Conservation (phyloP, 2,329 filamentous ascomycete genomes). For the Sordariomycetes sp. region DNA sequence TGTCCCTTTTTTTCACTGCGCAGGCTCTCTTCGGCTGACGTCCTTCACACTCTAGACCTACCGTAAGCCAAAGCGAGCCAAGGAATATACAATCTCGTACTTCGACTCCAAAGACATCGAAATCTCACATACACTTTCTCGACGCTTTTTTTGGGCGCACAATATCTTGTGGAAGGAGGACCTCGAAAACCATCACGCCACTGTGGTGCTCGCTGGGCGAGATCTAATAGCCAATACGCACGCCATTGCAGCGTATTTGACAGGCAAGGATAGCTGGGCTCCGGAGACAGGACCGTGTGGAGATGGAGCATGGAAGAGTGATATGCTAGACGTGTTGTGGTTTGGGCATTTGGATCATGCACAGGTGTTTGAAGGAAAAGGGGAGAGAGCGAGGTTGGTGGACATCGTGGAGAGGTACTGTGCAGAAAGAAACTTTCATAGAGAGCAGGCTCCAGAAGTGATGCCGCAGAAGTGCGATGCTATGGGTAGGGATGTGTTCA, state of each 20-base stretch:
- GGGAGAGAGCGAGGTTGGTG: slow-evolving; percentile 20
- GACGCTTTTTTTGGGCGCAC: slow-evolving; percentile 53
- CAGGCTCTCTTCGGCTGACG: slow-evolving; percentile 6
- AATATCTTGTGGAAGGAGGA: slow-evolving; percentile 53
- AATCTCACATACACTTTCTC: slow-evolving; percentile 45
- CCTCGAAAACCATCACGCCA: slow-evolving; percentile 28
- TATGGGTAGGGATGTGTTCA: no score
- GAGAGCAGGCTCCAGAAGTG: no score
- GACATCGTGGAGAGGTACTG: slow-evolving; percentile 12
- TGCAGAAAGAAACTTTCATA: background rate
- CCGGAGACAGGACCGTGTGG: slow-evolving; percentile 7
- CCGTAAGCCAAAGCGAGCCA: slow-evolving; percentile 33
- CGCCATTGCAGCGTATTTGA: slow-evolving; percentile 41
- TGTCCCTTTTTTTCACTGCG: slow-evolving; percentile 1
- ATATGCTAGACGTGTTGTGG: slow-evolving; percentile 41
- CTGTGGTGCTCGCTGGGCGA: slow-evolving; percentile 37
- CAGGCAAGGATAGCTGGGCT: slow-evolving; percentile 17
- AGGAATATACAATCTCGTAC: slow-evolving; percentile 50
- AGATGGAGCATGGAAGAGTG: slow-evolving; percentile 20
- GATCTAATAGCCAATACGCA: slow-evolving; percentile 47
- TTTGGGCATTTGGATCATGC: slow-evolving; percentile 47
- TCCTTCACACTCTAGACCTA: slow-evolving; percentile 19
- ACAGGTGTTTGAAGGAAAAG: slow-evolving; percentile 35
- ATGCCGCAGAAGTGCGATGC: no score
- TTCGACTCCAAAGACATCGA: slow-evolving; percentile 51